Evolutionary conservation across 2,329 filamentous ascomycete genomes (phyloP).

Genomic region (Calonectria henricotiae): DNA sequence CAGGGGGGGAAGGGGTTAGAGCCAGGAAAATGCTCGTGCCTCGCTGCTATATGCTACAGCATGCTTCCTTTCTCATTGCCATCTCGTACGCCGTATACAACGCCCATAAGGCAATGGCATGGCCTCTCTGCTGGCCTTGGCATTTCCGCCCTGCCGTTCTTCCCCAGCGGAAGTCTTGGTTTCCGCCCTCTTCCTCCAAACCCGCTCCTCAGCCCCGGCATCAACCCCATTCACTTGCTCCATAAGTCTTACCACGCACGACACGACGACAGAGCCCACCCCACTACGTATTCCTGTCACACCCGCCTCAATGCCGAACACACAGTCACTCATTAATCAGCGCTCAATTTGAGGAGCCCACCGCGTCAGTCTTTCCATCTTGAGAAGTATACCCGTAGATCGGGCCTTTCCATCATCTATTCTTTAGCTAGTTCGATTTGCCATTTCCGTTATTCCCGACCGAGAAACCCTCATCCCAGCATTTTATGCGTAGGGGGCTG

Average conservation of each 20-base stretch:
- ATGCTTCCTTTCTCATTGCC: not conserved
- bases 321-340: slow-evolving; percentile 14
- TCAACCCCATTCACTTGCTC: slow-evolving; percentile 12
- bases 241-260: slow-evolving; percentile 17
- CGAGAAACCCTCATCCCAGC: slow-evolving; percentile 9
- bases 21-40: not conserved
- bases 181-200: slow-evolving; percentile 7
- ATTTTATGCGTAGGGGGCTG: slow-evolving; percentile 9
- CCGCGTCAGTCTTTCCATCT: slow-evolving; percentile 24
- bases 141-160: slow-evolving; percentile 9
- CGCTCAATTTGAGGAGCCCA: slow-evolving; percentile 10
- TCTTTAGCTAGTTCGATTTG: slow-evolving; percentile 1
- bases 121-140: not conserved
- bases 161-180: slow-evolving; percentile 20
- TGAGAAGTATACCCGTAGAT: slow-evolving; percentile 30
- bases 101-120: not conserved
- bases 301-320: slow-evolving; percentile 23
- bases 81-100: not conserved
- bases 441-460: slow-evolving; percentile 27
- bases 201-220: slow-evolving; percentile 15
- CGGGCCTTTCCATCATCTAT: slow-evolving; percentile 26
- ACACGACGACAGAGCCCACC: slow-evolving; percentile 8
- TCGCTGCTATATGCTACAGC: not conserved
- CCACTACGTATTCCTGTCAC: slow-evolving; percentile 19
- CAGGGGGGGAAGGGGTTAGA: not conserved